phyloP scores from a whole-genome alignment of 495 filamentous ascomycete genomes.

The Glonium stellatum region DNA sequence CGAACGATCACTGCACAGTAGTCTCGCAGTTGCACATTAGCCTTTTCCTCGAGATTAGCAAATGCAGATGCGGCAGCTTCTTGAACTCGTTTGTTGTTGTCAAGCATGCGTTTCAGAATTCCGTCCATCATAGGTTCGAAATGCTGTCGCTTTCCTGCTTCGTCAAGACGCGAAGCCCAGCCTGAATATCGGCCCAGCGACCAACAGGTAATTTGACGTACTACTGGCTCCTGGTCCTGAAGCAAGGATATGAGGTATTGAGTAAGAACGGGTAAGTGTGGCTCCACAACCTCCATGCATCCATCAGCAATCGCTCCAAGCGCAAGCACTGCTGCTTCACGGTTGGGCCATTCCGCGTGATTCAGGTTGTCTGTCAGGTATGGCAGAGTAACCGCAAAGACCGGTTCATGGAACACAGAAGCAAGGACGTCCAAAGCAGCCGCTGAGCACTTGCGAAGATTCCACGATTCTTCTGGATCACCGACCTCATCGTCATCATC shows the following conservation, averaged over 20 bases:
- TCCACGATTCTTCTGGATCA: conserved; percentile 92
- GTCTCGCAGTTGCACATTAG: conserved; percentile 66
- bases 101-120: conserved; percentile 86
- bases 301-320: conserved; percentile 93
- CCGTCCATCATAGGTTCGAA: conserved; percentile 99
- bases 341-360: conserved; percentile 82
- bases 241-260: conserved; percentile 85
- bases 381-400: conserved; percentile 86
- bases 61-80: conserved; percentile 95
- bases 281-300: conserved; percentile 82
- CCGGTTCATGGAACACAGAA: conserved; percentile 75
- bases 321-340: conserved; percentile 91
- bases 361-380: conserved; percentile 86
- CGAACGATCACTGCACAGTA: conserved; percentile 86
- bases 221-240: conserved; percentile 80
- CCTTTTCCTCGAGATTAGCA: conserved; percentile 91
- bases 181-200: conserved; percentile 87
- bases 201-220: conserved; percentile 97
- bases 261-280: conserved; percentile 84
- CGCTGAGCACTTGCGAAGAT: conserved; percentile 92
- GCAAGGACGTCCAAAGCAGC: conserved; percentile 93
- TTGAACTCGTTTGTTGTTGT: conserved; percentile 95
- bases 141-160: conserved; percentile 61
- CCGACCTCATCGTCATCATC: conserved; percentile 63
- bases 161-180: conserved; percentile 76